phyloP scores from a whole-genome alignment of 768 basidiomycete species.

The Tremella yokohamensis region DNA sequence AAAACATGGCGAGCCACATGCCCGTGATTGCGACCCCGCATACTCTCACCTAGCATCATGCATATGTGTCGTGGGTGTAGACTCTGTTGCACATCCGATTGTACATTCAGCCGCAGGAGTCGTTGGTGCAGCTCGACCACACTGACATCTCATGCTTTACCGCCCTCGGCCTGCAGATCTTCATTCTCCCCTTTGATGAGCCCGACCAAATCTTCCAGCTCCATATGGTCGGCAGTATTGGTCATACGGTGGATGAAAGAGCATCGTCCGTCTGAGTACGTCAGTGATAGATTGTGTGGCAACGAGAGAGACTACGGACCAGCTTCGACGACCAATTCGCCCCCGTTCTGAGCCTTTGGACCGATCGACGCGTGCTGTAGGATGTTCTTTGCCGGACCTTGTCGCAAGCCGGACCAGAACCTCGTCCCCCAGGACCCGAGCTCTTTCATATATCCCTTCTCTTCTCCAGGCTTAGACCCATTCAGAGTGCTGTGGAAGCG shows the following conservation, averaged over 20 bases:
- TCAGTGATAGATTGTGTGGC: background rate
- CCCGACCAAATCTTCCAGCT: constrained; percentile 22
- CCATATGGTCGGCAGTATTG: constrained; percentile 33
- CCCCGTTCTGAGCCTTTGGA: constrained; percentile 38
- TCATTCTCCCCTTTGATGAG: too few relatives aligned
- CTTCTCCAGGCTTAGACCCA: constrained; percentile 7
- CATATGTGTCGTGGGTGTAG: too few relatives aligned
- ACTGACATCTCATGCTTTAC: too few relatives aligned
- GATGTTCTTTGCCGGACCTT: constrained; percentile 61
- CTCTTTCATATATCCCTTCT: constrained; percentile 20
- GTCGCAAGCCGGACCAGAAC: constrained; percentile 95
- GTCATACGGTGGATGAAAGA: constrained; percentile 35
- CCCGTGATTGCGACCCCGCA: too few relatives aligned
- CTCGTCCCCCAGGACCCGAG: constrained; percentile 52
- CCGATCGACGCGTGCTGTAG: constrained; percentile 22
- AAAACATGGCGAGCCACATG: too few relatives aligned
- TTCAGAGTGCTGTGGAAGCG: constrained; percentile 18
- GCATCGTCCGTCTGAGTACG: constrained; percentile 37
- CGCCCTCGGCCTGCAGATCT: too few relatives aligned
- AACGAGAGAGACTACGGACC: constrained; percentile 25
- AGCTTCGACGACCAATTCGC: constrained; percentile 33
- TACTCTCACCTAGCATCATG: too few relatives aligned
- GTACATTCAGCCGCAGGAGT: too few relatives aligned
- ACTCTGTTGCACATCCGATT: too few relatives aligned
- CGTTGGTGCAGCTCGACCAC: too few relatives aligned